Conservation (phyloP, 805 yeast genomes). For the Schwanniomyces pseudopolymorphus region DNA sequence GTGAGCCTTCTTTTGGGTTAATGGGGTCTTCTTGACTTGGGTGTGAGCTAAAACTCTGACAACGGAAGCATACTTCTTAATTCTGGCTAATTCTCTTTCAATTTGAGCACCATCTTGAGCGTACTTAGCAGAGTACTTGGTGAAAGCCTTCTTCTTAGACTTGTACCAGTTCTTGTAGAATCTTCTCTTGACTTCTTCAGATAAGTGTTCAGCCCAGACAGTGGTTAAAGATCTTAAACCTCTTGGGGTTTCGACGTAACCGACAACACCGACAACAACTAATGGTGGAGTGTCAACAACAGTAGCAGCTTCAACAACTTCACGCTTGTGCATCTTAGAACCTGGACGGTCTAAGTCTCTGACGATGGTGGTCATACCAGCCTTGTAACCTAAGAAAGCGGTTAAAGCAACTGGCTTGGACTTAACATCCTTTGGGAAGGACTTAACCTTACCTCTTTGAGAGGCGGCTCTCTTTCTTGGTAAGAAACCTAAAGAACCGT, state of each 20-base stretch:
- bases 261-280: slow-evolving; percentile 99
- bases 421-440: slow-evolving; percentile 99
- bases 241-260: slow-evolving; percentile 99
- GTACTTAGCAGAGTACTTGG: slow-evolving; percentile 99
- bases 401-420: slow-evolving; percentile 98
- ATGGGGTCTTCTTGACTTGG: slow-evolving; percentile 99
- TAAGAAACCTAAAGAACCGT: slow-evolving; percentile 99
- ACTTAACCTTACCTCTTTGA: slow-evolving; percentile 98
- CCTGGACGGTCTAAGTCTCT: slow-evolving; percentile 99
- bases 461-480: slow-evolving; percentile 99
- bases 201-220: slow-evolving; percentile 99
- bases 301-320: slow-evolving; percentile 98
- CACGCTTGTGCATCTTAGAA: slow-evolving; percentile 99
- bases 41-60: slow-evolving; percentile 99
- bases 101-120: slow-evolving; percentile 84
- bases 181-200: slow-evolving; percentile 99
- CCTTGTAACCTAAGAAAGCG: slow-evolving; percentile 99
- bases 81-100: slow-evolving; percentile 97
- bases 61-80: slow-evolving; percentile 95
- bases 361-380: slow-evolving; percentile 99
- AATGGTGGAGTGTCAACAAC: slow-evolving; percentile 99
- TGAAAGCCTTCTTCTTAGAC: slow-evolving; percentile 99
- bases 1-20: slow-evolving; percentile 99
- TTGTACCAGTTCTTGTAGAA: slow-evolving; percentile 99
- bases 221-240: slow-evolving; percentile 99